phyloP scores from a whole-genome alignment of 2,329 filamentous ascomycete genomes.

The Neoscytalidium dimidiatum region DNA sequence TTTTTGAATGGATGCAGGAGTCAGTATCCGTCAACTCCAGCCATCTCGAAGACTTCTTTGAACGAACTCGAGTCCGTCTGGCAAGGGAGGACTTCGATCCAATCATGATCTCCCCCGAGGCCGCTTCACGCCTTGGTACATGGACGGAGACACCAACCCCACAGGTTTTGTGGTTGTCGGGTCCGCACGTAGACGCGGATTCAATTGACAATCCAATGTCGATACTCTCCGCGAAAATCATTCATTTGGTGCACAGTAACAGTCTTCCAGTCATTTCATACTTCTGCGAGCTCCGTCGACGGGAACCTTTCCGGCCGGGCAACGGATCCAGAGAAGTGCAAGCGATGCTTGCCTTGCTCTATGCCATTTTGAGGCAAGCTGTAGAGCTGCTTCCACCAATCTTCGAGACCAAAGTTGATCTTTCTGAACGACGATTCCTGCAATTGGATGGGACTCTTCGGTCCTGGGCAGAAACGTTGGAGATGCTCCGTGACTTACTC shows the following conservation, averaged over 20 bases:
- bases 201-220: constrained; percentile 12
- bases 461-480: not conserved
- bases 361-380: constrained; percentile 22
- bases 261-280: constrained; percentile 20
- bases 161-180: constrained; percentile 1
- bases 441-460: constrained; percentile 8
- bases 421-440: constrained; percentile 10
- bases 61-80: constrained; percentile 18
- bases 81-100: not conserved
- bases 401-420: constrained; percentile 1
- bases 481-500: constrained; percentile 8
- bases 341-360: constrained; percentile 12
- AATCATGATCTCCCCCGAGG: not conserved
- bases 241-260: constrained; percentile 9
- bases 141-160: not conserved
- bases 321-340: constrained; percentile 16
- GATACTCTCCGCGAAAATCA: constrained; percentile 16
- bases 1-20: not conserved
- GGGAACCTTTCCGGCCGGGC: not conserved
- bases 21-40: constrained; percentile 16
- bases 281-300: constrained; percentile 19
- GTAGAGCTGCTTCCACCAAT: constrained; percentile 15
- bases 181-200: constrained; percentile 2
- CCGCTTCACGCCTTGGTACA: not conserved
- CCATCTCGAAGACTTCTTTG: constrained; percentile 19